Conservation (phyloP, 345 rosid genomes). For the Isatis tinctoria region DNA sequence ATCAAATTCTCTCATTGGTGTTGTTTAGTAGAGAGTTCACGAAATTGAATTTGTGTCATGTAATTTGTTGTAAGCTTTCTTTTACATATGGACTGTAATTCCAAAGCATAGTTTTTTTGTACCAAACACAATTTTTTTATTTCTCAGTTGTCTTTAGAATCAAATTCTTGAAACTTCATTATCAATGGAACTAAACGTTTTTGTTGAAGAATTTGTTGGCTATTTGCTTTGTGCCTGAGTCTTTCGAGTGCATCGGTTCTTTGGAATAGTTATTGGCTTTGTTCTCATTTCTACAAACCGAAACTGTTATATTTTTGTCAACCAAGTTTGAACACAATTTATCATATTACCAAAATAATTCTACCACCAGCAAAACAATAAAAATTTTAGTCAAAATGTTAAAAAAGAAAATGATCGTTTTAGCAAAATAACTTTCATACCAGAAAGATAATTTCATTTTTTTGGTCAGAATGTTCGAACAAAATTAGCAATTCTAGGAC, state of each 20-base stretch:
- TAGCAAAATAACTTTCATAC: not conserved
- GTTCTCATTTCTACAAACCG: not conserved
- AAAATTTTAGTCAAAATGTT: not conserved
- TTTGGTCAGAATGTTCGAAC: not conserved
- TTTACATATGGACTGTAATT: not conserved
- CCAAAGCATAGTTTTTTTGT: not conserved
- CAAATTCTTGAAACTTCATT: slow-evolving; percentile 6
- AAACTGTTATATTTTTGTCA: not conserved
- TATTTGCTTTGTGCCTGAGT: not conserved
- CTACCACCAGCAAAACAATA: not conserved
- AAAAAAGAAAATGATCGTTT: not conserved
- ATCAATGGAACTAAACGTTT: not conserved
- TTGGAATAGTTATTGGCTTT: too few relatives aligned
- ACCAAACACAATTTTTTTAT: not conserved
- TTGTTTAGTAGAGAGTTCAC: slow-evolving; percentile 24
- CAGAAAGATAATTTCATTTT: not conserved
- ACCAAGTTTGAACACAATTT: too few relatives aligned
- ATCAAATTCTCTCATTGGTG: not conserved
- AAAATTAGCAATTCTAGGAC: too few relatives aligned
- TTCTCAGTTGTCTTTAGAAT: not conserved
- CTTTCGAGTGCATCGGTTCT: too few relatives aligned
- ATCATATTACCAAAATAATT: not conserved
- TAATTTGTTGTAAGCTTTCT: slow-evolving; percentile 21
- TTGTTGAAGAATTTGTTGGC: not conserved
- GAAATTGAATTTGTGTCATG: slow-evolving; percentile 14